These are phyloP conservation scores for Dalbergia cultrata DNA, from an alignment of 306 rosid genomes.

Conservation along the genomic window DNA sequence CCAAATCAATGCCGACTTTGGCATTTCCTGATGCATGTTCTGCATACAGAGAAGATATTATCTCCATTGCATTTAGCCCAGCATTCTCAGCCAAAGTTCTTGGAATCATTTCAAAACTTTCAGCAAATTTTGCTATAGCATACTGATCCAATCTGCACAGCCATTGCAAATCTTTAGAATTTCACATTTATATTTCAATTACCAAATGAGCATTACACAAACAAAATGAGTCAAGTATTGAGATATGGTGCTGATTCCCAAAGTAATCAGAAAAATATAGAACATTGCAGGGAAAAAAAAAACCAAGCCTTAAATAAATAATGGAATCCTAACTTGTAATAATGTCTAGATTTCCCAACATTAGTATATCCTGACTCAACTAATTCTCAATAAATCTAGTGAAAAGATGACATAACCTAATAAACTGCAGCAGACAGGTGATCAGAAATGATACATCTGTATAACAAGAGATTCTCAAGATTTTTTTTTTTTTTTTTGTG, in stretches of 20 bases:
- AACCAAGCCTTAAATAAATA: background rate
- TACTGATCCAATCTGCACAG: conserved; percentile 95
- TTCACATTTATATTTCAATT: conserved; percentile 28
- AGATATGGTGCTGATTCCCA: background rate
- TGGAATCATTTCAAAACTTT: conserved; percentile 95
- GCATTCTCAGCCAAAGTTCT: conserved; percentile 96
- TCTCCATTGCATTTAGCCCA: conserved; percentile 95
- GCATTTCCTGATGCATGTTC: conserved; percentile 96
- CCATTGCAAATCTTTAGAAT: conserved; percentile 44
- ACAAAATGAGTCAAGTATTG: background rate
- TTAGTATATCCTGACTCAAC: background rate
- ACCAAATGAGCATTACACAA: conserved; percentile 10
- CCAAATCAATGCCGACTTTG: conserved; percentile 92
- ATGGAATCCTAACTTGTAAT: conserved; percentile 10
- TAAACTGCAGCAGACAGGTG: background rate
- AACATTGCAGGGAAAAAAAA: background rate
- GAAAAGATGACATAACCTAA: conserved; percentile 19
- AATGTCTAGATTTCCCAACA: conserved; percentile 4
- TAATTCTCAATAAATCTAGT: background rate
- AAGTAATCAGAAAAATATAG: conserved; percentile 19
- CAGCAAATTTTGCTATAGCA: conserved; percentile 96
- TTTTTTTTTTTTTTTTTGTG: too few relatives aligned
- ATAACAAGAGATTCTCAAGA: background rate
- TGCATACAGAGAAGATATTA: conserved; percentile 93
- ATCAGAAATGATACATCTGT: background rate